Evolutionary conservation across 1,284 basidiomycete genomes (phyloP).

Genomic region (Marasmius sp.): DNA sequence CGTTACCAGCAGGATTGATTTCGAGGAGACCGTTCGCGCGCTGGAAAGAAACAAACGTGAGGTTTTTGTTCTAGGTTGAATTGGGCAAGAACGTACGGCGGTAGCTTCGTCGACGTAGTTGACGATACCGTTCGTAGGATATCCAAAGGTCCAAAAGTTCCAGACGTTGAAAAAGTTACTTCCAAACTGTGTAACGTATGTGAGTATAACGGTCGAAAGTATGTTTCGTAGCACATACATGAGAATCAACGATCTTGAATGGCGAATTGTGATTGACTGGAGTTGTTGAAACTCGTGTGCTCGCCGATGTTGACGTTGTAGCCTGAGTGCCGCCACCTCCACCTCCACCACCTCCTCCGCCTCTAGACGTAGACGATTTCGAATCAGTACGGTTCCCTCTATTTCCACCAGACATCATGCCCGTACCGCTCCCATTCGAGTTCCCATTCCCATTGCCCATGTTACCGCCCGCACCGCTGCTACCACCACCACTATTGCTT

Average conservation of each 20-base stretch:
- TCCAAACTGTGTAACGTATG: constrained; percentile 44
- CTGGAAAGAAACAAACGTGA: constrained; percentile 28
- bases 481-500: constrained; percentile 12
- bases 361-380: constrained; percentile 1
- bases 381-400: constrained; percentile 16
- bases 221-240: constrained; percentile 16
- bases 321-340: constrained; percentile 6
- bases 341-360: constrained; percentile 5
- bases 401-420: constrained; percentile 6
- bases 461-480: not conserved
- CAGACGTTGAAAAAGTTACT: constrained; percentile 78
- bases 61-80: not conserved
- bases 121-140: constrained; percentile 61
- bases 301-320: constrained; percentile 13
- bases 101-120: constrained; percentile 56
- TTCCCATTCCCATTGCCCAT: constrained; percentile 9
- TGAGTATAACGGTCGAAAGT: not conserved
- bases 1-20: constrained; percentile 69
- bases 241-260: constrained; percentile 35
- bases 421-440: not conserved
- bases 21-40: constrained; percentile 49
- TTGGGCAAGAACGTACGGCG: constrained; percentile 42
- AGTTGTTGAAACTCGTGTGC: constrained; percentile 22
- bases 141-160: constrained; percentile 68
- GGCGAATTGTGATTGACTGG: constrained; percentile 21